Base-by-base conservation (phyloP, 768 basidiomycete species). In the Trametes cinnabarina region DNA sequence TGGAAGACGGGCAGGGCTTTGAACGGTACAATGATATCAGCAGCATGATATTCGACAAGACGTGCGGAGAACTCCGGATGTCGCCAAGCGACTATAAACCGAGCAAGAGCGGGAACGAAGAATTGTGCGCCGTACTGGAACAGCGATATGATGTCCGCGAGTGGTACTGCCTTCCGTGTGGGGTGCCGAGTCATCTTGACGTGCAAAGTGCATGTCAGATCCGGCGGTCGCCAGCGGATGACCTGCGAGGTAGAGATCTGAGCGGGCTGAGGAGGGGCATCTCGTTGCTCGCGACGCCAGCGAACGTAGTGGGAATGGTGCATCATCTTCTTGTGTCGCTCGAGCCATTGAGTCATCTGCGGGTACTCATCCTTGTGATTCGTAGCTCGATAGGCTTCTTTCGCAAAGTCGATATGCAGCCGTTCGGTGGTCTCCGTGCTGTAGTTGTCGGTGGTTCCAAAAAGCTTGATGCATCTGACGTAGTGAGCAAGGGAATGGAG, bases 241-340 rank as follows among this genome's bases (percentile, higher is more conserved):
- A n/a, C n/a, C 10, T n/a, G n/a, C 10, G 11, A n/a, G 9, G 11
- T n/a, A 19, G n/a, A n/a, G n/a, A n/a, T n/a, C n/a, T 5, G 9
- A 5, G 39, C n/a, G 10, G 6, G 17, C n/a, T n/a, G 6, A 19
- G n/a, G 39, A 11, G 5, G 7, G 11, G 5, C 5, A n/a, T 41
- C 23, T 6, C n/a, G 19, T 2, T 19, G 41, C 17, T 17, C 8
- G 3, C 50, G 41, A 11, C 49, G 49, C 55, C 55, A 58, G 15
- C 52, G 12, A 48, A 75, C 69, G 40, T 72, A 73, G 2, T 70
- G 64, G 17, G 62, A 62, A 49, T 74, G 72, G 1, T 73, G 65
- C 34, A 69, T 55, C 10, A 60, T 26, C 48, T 56, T 58, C 53
- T 60, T 54, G 3, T 42, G 44, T 1, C 59, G 44, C 22, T 60